Evolutionary conservation across 2,329 filamentous ascomycete genomes (phyloP).

Genomic region (Calonectria naviculata): DNA sequence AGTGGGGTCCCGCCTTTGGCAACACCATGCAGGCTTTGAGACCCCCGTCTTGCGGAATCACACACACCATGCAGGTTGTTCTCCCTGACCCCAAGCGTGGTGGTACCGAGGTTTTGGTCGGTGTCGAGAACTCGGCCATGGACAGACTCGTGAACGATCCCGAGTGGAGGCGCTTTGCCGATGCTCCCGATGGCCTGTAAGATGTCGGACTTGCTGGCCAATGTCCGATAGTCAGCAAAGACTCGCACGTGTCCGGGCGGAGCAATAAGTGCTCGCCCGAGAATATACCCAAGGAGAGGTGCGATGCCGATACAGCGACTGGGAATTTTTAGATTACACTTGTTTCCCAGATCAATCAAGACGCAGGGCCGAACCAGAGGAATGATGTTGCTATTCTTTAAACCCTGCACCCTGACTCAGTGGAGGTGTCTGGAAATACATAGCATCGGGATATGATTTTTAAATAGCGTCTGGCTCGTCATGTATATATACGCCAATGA

Average conservation of each 20-base stretch:
- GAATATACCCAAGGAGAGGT: neutral
- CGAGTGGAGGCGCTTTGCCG: slow-evolving; percentile 11
- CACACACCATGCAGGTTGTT: slow-evolving; percentile 26
- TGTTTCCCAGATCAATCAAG: neutral
- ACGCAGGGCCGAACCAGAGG: neutral
- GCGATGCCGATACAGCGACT: neutral
- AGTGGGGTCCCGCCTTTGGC: slow-evolving; percentile 21
- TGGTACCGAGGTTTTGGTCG: slow-evolving; percentile 18
- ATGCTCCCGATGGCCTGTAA: slow-evolving; percentile 18
- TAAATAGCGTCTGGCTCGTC: neutral
- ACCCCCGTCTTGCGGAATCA: slow-evolving; percentile 15
- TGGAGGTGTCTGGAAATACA: neutral
- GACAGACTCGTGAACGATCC: slow-evolving; percentile 14
- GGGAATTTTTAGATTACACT: neutral
- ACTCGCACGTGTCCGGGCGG: neutral
- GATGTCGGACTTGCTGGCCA: neutral
- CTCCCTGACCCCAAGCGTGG: slow-evolving; percentile 22
- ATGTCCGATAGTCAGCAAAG: neutral
- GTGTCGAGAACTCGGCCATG: slow-evolving; percentile 22
- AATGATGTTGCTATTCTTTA: neutral
- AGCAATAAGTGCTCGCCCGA: neutral
- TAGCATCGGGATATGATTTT: neutral
- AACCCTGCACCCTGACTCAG: neutral
- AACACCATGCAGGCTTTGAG: slow-evolving; percentile 15
- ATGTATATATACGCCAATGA: neutral